Evolutionary conservation across 805 yeast genomes (phyloP).

Genomic region (Brettanomyces custersianus): DNA sequence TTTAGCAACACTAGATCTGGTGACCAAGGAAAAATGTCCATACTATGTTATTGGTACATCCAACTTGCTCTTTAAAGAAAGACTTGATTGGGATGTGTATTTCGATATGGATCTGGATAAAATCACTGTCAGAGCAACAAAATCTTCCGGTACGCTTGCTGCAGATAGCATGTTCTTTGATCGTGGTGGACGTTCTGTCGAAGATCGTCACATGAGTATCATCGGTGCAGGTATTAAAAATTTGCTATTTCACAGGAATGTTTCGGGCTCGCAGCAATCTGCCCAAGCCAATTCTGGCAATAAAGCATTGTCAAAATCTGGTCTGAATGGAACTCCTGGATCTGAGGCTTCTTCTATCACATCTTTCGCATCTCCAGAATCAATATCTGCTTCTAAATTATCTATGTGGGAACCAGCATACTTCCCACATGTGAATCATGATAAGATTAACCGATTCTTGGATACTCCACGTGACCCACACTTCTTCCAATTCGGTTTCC

Average conservation of each 20-base stretch:
- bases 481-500: constrained; percentile 19
- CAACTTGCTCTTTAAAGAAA: constrained; percentile 52
- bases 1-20: constrained; percentile 44
- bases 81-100: constrained; percentile 47
- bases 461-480: constrained; percentile 10
- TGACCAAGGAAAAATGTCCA: constrained; percentile 28
- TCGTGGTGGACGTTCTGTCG: not conserved
- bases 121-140: constrained; percentile 17
- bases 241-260: constrained; percentile 1
- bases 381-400: constrained; percentile 5
- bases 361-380: constrained; percentile 6
- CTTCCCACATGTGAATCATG: constrained; percentile 7
- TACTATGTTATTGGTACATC: constrained; percentile 55
- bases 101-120: constrained; percentile 50
- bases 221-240: constrained; percentile 3
- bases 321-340: not conserved
- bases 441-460: constrained; percentile 7
- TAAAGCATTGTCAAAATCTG: too few species aligned
- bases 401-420: constrained; percentile 11
- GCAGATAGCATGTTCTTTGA: constrained; percentile 7
- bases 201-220: constrained; percentile 14
- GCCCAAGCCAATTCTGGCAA: not conserved
- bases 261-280: not conserved
- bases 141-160: not conserved
- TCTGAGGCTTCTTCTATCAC: constrained; percentile 26